Evolutionary conservation across 2,329 filamentous ascomycete genomes (phyloP).

Genomic region (Pseudogymnoascus sp.): DNA sequence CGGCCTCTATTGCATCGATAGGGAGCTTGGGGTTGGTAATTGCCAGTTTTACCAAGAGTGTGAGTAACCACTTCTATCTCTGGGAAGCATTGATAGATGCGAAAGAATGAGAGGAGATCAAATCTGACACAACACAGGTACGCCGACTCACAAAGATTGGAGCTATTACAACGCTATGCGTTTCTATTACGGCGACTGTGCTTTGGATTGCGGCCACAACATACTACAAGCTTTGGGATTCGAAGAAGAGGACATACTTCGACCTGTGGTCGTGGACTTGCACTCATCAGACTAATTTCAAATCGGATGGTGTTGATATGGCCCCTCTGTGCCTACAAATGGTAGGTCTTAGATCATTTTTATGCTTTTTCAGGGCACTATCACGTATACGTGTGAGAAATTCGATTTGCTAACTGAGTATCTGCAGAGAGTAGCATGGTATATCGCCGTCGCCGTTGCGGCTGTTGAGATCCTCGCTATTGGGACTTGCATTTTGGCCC

Average conservation of each 20-base stretch:
- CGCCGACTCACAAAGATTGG: background rate
- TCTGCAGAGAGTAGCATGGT: constrained; percentile 1
- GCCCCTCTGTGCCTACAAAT: background rate
- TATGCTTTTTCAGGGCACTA: background rate
- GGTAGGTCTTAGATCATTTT: background rate
- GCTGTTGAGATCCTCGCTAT: background rate
- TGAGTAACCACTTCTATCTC: background rate
- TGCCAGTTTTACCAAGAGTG: background rate
- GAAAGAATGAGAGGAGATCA: background rate
- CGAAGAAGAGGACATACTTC: background rate
- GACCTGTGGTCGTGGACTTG: background rate
- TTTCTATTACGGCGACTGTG: background rate
- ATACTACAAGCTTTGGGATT: constrained; percentile 2
- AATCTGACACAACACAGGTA: background rate
- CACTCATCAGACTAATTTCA: background rate
- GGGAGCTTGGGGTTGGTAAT: background rate
- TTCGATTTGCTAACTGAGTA: background rate
- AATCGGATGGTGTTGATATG: background rate
- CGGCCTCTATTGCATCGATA: background rate
- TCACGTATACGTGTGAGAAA: background rate
- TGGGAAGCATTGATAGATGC: background rate
- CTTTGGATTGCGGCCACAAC: background rate
- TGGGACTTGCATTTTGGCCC: background rate
- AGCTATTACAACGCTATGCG: background rate
- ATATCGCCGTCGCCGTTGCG: background rate